Evolutionary conservation across 2,329 filamentous ascomycete species (phyloP), one percentile per base, ranked within the genome.

Genomic region (Diplodia corticola): DNA sequence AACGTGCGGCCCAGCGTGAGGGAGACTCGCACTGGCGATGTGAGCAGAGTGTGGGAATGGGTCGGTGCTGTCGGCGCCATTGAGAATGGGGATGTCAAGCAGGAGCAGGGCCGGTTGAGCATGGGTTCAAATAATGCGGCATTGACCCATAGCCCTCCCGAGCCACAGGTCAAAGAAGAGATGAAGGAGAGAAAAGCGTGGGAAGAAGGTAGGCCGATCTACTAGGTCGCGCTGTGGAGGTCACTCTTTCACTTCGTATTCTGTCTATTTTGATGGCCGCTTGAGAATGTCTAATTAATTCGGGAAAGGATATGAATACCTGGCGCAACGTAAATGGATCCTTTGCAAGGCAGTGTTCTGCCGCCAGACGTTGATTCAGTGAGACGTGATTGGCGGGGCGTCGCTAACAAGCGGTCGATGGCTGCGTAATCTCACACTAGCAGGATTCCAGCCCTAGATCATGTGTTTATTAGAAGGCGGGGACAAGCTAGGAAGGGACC

Each of bases 1-100:
- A 99, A 99, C 74, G 90, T 99, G 17, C 86, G 95, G 49, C 91
- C 79, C 79, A 93, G 85, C 80, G 93, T 82, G 81, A 90, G 85
- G 79, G 86, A 87, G 70, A 85, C 70, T 76, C 81, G 83, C 22
- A 80, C 72, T 35, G 82, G 82, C 1, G 82, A 84, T 71, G 84
- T 89, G 60, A 84, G 86, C 55, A 82, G 86, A 55, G 84, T 87
- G 64, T 90, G 88, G 88, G 88, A 89, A 72, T 90, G 88, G 88
- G 85, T 89, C 70, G 88, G 88, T 6, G 85, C 86, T 15, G 80
- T 86, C 60, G 76, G 59, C 5, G 59, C 59, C 9, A 64, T 60
- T 50, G 63, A 57, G 30, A 35, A 48, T 33, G 24, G 24, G 15
- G 57, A 20, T 13, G 12, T 61, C 40, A 61, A 61, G 20, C 22